Conservation (phyloP, 2,329 filamentous ascomycete genomes). For the Pestalotiopsis sp. region DNA sequence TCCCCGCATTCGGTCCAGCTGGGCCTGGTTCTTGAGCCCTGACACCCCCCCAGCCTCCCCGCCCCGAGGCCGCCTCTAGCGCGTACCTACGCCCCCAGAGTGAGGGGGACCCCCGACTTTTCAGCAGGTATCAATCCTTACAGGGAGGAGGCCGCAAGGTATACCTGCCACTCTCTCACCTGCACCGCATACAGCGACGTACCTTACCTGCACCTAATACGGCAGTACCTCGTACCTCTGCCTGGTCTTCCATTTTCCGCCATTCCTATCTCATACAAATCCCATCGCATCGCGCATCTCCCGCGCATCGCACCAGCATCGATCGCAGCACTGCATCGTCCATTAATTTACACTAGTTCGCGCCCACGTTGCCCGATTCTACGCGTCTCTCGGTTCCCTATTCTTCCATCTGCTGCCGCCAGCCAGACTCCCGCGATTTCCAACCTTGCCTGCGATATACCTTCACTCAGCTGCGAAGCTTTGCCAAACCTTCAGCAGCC, state of each 20-base stretch:
- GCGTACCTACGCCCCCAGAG: no score
- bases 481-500: not conserved
- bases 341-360: slow-evolving; percentile 4
- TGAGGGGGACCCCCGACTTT: no score
- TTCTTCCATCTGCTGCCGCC: not conserved
- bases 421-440: not conserved
- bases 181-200: not conserved
- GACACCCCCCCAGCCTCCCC: no score
- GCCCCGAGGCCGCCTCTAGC: no score
- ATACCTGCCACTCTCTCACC: no score
- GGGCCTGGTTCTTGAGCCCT: not conserved
- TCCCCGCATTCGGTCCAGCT: slow-evolving; percentile 8
- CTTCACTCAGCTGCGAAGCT: not conserved
- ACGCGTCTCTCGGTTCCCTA: not conserved
- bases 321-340: slow-evolving; percentile 2
- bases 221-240: not conserved
- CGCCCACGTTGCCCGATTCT: slow-evolving; percentile 7
- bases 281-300: slow-evolving; percentile 5
- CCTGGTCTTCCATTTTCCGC: not conserved
- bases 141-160: no score
- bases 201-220: not conserved
- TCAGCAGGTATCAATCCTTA: no score
- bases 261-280: not conserved
- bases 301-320: not conserved
- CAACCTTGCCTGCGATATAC: not conserved